Conservation (phyloP, 768 basidiomycete species). For the Boletus vinaceobasis region DNA sequence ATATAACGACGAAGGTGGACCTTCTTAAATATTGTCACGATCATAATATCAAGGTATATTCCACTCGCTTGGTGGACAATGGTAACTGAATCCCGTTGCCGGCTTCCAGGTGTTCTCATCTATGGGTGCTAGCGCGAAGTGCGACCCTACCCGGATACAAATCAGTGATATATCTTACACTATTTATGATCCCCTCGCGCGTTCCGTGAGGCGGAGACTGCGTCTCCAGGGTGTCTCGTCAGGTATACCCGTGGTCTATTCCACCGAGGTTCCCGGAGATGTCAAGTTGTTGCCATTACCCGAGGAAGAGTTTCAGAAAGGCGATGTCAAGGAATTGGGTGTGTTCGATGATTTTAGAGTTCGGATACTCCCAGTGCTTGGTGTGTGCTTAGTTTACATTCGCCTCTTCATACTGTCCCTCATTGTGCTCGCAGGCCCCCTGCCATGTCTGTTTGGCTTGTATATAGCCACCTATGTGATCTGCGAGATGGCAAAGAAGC, state of each 20-base stretch:
- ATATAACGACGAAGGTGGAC: constrained; percentile 95
- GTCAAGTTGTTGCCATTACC: constrained; percentile 86
- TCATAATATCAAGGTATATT: constrained; percentile 67
- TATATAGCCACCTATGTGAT: constrained; percentile 86
- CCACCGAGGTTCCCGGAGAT: constrained; percentile 88
- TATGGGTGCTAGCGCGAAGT: constrained; percentile 95
- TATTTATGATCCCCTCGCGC: constrained; percentile 91
- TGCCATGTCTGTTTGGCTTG: constrained; percentile 90
- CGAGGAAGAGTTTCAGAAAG: constrained; percentile 90
- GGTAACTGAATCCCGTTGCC: background rate
- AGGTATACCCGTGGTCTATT: constrained; percentile 88
- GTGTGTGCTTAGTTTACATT: constrained; percentile 36
- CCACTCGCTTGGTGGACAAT: background rate
- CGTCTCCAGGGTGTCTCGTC: constrained; percentile 58
- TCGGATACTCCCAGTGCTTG: constrained; percentile 88
- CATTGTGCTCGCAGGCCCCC: constrained; percentile 37
- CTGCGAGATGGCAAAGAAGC: constrained; percentile 80
- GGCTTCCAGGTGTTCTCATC: constrained; percentile 78
- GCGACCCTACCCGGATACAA: constrained; percentile 92
- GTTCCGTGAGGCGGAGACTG: constrained; percentile 78
- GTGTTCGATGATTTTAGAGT: constrained; percentile 93
- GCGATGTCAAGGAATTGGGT: constrained; percentile 82
- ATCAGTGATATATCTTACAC: constrained; percentile 93
- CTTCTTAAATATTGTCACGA: constrained; percentile 85
- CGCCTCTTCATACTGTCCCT: background rate